phyloP scores from a whole-genome alignment of 805 yeast species.

The Blastobotrys attinorum region DNA sequence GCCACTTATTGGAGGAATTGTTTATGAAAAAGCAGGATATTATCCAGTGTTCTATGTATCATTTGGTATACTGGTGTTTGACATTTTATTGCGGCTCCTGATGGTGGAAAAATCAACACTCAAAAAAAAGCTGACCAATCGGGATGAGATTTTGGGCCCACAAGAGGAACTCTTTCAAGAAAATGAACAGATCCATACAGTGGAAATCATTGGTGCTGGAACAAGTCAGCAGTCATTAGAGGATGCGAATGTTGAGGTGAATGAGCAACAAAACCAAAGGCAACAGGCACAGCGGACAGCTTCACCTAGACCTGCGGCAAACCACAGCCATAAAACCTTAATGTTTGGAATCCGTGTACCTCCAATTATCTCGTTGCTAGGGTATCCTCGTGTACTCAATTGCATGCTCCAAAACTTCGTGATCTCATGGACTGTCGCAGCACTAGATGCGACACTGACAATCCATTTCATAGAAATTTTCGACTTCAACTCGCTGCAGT shows the following conservation, averaged over 20 bases:
- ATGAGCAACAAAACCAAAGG: too few relatives aligned
- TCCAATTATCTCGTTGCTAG: constrained; percentile 2
- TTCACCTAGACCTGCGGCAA: too few relatives aligned
- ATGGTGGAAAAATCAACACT: constrained; percentile 24
- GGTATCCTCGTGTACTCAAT: constrained; percentile 15
- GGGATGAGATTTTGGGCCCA: neutral
- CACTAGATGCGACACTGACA: constrained; percentile 28
- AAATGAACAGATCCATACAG: too few relatives aligned
- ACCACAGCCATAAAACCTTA: too few relatives aligned
- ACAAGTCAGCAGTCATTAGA: too few relatives aligned
- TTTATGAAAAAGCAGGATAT: constrained; percentile 27
- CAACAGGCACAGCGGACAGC: too few relatives aligned
- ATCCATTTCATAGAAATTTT: constrained; percentile 24
- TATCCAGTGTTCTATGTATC: constrained; percentile 25
- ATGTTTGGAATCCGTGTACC: constrained; percentile 5
- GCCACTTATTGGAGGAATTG: constrained; percentile 29
- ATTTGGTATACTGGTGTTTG: constrained; percentile 25
- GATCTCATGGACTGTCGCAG: constrained; percentile 25
- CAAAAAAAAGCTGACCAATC: neutral
- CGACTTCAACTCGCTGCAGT: constrained; percentile 23
- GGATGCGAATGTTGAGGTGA: too few relatives aligned
- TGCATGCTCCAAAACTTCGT: constrained; percentile 18
- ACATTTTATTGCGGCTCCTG: constrained; percentile 23
- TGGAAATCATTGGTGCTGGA: neutral
- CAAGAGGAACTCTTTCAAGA: too few relatives aligned